Evolutionary conservation across 495 filamentous ascomycete species (phyloP), one percentile per base, ranked within the genome.

Genomic region (Aspergillus hancockii): DNA sequence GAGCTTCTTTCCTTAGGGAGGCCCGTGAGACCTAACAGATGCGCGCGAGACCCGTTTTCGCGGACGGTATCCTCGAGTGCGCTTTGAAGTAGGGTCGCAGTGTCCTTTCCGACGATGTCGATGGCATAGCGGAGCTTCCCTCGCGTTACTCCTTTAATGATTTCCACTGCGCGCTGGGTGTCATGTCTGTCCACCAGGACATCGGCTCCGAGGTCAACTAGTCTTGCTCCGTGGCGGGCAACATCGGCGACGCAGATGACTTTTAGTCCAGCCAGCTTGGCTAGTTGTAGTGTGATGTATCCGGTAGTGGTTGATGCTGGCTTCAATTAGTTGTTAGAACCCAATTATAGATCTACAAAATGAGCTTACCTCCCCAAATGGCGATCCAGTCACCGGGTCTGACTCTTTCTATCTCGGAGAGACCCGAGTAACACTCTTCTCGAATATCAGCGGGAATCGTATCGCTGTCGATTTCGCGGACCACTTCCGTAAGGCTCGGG

Each of bases 11-110:
- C 72, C 63, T 86, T 85, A 0, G 87, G 87, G 16, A 86, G 56
- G 0, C 87, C 87, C 6, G 83, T 85, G 30, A 89, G 61, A 0
- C 86, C 86, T 6, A 89, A 76, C 6, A 90, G 72, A 71, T 90
- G 86, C 1, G 79, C 63, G 13, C 63, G 61, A 19, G 47, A 52
- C 0, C 59, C 56, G 18, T 52, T 61, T 3, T 59, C 49, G n/a
- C 54, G 71, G n/a, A 62, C 63, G 22, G 47, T 62, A 21, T 55
- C 52, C 50, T 69, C 72, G 12, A 88, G 69, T 0, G 78, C 73
- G 30, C 74, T 70, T 52, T 84, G 70, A 13, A 86, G 70, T 19
- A 75, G 66, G 4, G 75, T 71, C 6, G 86, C 84, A 0, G 77
- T 83, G 0, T 89, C 84, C 14, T 74, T 77, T 0, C 87, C 87